Conservation (phyloP, 208 protist species). For the Wallacemonas rigidus region DNA sequence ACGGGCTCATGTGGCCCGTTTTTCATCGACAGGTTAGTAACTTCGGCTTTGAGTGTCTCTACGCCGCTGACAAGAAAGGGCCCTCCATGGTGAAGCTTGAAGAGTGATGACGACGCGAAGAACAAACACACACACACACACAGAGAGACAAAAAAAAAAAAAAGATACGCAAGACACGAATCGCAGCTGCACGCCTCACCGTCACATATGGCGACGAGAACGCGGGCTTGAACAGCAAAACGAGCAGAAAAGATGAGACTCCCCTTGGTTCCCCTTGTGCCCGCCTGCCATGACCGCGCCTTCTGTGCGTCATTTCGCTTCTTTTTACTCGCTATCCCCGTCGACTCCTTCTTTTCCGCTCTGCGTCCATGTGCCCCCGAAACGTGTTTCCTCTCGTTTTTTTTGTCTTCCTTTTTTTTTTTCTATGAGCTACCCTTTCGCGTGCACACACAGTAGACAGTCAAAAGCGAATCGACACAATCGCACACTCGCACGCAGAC, state of each 20-base stretch:
- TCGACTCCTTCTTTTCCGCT: too few species aligned
- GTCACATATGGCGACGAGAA: too few species aligned
- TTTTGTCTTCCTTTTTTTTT: too few species aligned
- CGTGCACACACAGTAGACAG: neutral
- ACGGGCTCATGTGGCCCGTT: slow-evolving; percentile 52
- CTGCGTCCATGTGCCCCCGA: too few species aligned
- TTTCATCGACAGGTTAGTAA: slow-evolving; percentile 16
- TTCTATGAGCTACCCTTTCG: too few species aligned
- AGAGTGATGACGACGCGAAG: neutral
- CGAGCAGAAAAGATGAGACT: neutral
- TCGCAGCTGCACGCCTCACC: too few species aligned
- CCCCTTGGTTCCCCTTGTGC: too few species aligned
- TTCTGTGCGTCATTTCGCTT: too few species aligned
- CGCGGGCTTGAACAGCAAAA: neutral
- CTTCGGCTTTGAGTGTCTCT: slow-evolving; percentile 18
- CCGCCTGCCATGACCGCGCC: too few species aligned
- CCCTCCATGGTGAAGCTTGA: slow-evolving; percentile 11
- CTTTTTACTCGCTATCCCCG: too few species aligned
- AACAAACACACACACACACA: neutral
- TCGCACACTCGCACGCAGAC: too few species aligned
- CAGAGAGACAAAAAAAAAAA: neutral
- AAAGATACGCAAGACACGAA: slow-evolving; percentile 4
- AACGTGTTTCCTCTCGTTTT: too few species aligned
- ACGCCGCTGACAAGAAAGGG: slow-evolving; percentile 18
- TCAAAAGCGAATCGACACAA: neutral